Conservation (phyloP, 371 early-diverging fungal species). For the Syncephalis fuscata region DNA sequence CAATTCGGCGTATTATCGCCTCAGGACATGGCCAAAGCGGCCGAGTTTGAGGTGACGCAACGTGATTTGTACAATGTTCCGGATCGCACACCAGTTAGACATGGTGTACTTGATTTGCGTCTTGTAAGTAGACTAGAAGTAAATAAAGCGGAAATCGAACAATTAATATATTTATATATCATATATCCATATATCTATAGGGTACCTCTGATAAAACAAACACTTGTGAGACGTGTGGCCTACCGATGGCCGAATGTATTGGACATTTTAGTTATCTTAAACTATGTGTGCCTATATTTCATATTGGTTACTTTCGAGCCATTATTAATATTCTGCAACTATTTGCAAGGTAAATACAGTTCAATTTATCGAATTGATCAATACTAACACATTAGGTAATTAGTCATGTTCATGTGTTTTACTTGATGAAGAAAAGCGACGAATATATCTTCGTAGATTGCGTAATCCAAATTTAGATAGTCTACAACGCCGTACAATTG, state of each 20-base stretch:
- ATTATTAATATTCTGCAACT: constrained; percentile 82
- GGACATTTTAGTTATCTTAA: constrained; percentile 98
- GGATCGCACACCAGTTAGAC: constrained; percentile 57
- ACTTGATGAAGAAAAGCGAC: constrained; percentile 65
- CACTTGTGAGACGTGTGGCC: constrained; percentile 87
- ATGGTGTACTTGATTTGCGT: constrained; percentile 82
- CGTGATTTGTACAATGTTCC: constrained; percentile 82
- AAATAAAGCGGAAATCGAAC: neutral
- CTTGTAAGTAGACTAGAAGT: constrained; percentile 29
- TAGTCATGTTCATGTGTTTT: constrained; percentile 78
- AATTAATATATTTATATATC: neutral
- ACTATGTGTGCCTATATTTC: constrained; percentile 93
- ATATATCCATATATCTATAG: constrained; percentile 17
- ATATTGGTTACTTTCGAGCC: constrained; percentile 92
- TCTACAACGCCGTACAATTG: constrained; percentile 46
- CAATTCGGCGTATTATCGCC: constrained; percentile 82
- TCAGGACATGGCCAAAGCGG: constrained; percentile 62
- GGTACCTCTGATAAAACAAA: constrained; percentile 77
- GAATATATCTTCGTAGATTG: constrained; percentile 48
- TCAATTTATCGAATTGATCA: neutral
- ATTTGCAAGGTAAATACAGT: constrained; percentile 79
- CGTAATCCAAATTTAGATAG: constrained; percentile 72
- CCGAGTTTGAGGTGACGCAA: constrained; percentile 81
- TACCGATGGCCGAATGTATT: constrained; percentile 79
- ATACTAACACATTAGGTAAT: neutral